Percentiles rank a stretch among this genome's conserved stretches.
Conservation (phyloP, 108 stramenopile species). For the Poteriospumella lacustris region DNA sequence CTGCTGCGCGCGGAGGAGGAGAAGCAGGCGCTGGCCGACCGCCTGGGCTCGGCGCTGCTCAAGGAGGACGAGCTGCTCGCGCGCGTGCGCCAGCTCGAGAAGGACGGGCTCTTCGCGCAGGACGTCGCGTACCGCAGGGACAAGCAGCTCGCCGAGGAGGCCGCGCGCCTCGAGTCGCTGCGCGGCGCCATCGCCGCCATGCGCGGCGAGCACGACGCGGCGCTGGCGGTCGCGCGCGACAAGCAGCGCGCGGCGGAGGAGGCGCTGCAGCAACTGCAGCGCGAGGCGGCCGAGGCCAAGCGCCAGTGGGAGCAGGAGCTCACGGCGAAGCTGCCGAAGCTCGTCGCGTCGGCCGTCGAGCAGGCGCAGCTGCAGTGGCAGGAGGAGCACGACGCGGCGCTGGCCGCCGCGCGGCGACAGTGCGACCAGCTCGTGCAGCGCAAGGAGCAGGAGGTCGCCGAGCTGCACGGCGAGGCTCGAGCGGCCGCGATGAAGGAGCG, state of each 20-base stretch:
- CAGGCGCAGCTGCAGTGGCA: conserved; percentile 6
- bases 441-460: no score
- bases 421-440: no score
- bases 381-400: no score
- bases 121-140: not conserved
- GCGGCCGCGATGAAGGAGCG: no score
- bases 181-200: not conserved
- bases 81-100: not conserved
- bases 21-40: not conserved
- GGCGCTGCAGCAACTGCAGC: not conserved
- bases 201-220: not conserved
- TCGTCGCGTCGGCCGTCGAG: not conserved
- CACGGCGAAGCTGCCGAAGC: not conserved
- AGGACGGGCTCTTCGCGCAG: not conserved
- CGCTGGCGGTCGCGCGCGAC: not conserved
- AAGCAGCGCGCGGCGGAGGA: not conserved
- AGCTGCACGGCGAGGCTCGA: no score
- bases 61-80: not conserved
- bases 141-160: not conserved
- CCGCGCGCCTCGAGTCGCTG: not conserved
- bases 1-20: not conserved
- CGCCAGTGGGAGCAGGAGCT: not conserved
- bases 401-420: no score
- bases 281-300: not conserved
- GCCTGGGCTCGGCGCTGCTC: not conserved